Conservation (phyloP, 1,284 basidiomycete species). For the Xerocomus minutiporus region DNA sequence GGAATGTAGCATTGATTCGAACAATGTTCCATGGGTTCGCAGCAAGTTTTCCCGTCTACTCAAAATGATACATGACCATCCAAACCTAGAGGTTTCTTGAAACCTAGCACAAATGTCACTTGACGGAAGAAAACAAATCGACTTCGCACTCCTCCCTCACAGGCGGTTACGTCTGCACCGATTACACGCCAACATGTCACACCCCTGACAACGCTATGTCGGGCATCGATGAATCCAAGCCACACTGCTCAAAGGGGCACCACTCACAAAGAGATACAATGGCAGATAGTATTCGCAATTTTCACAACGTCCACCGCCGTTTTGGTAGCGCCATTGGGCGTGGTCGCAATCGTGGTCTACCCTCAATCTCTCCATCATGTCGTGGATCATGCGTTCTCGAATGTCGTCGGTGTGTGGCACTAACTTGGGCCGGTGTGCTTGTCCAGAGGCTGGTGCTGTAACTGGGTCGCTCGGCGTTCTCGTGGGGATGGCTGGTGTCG, state of each 20-base stretch:
- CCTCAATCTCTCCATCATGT: conserved; percentile 35
- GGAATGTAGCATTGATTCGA: no score
- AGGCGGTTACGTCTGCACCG: conserved; percentile 17
- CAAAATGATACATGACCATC: no score
- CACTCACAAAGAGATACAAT: conserved; percentile 36
- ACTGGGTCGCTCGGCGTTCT: background rate
- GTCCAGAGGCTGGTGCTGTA: background rate
- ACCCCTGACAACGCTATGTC: conserved; percentile 33
- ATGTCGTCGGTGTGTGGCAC: background rate
- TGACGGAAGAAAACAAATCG: no score
- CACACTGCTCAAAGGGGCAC: background rate
- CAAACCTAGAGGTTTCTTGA: no score
- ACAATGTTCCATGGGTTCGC: no score
- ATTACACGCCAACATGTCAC: conserved; percentile 32
- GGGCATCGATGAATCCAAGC: background rate
- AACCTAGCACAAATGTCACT: no score
- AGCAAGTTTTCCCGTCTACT: no score
- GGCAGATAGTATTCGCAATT: conserved; percentile 31
- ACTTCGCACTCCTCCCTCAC: no score
- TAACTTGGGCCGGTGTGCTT: background rate
- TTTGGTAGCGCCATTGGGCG: conserved; percentile 25
- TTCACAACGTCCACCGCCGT: conserved; percentile 33
- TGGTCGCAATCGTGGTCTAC: conserved; percentile 38
- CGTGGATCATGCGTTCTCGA: conserved; percentile 23
- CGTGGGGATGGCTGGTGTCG: no score